A percentile compares a stretch with the other conserved stretches of the same genome.
Conservation (phyloP, 2,329 filamentous ascomycete genomes). For the Claviceps quebecensis region DNA sequence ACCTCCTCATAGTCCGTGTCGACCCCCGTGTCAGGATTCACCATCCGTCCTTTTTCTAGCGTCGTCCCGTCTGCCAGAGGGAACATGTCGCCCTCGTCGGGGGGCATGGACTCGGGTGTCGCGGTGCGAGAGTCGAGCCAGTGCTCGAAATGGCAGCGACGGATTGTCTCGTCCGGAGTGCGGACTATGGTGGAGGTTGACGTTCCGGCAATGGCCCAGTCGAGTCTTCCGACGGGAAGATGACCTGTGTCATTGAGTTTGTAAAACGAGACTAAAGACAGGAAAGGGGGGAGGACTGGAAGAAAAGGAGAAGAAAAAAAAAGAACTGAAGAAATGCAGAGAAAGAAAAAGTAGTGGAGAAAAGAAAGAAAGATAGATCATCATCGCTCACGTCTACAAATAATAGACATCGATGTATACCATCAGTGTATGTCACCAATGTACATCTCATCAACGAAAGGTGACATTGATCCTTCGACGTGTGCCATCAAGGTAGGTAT, state of each 20-base stretch:
- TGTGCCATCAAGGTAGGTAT: too few species aligned
- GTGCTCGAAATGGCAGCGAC: constrained; percentile 38
- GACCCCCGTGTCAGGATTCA: constrained; percentile 38
- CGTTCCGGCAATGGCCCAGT: constrained; percentile 52
- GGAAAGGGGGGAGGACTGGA: not conserved
- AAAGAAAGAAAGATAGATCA: too few species aligned
- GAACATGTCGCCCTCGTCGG: constrained; percentile 45
- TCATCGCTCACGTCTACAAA: too few species aligned
- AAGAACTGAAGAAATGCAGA: too few species aligned
- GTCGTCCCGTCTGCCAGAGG: constrained; percentile 24
- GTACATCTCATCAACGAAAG: too few species aligned
- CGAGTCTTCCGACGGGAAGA: constrained; percentile 23
- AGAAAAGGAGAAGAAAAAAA: not conserved
- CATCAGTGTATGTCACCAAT: too few species aligned
- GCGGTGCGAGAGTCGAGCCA: constrained; percentile 42
- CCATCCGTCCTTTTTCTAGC: constrained; percentile 46
- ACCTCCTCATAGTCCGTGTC: constrained; percentile 50
- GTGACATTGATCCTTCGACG: too few species aligned
- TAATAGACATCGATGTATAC: too few species aligned
- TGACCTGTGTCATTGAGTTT: too few species aligned
- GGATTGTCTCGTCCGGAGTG: constrained; percentile 14
- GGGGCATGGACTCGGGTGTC: constrained; percentile 17
- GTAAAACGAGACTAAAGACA: not conserved
- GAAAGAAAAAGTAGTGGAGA: too few species aligned
- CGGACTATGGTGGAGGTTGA: constrained; percentile 23